A percentile compares a stretch with the other conserved stretches of the same genome.
These are phyloP conservation scores for Corylus heterophylla DNA, from an alignment of 306 rosid genomes.

Conservation along the genomic window DNA sequence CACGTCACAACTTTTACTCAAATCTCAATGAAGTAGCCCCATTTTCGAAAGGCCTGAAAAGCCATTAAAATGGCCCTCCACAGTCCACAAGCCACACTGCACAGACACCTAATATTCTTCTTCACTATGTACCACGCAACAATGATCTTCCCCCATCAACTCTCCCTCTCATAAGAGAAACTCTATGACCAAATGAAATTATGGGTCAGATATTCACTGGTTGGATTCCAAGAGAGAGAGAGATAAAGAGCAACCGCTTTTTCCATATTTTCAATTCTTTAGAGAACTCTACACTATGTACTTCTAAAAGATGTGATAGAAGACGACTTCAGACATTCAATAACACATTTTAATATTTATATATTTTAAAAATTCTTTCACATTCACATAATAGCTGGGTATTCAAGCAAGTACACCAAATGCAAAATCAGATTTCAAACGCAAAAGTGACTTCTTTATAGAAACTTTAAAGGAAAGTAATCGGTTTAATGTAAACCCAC, in stretches of 20 bases:
- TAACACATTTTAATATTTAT: background rate
- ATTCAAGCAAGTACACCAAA: slow-evolving; percentile 4
- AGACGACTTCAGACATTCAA: background rate
- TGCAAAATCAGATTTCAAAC: background rate
- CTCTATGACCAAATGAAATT: background rate
- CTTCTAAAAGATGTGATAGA: background rate
- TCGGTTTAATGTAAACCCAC: slow-evolving; percentile 47
- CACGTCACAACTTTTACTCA: background rate
- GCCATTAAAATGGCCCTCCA: background rate
- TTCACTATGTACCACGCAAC: background rate
- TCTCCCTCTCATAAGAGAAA: background rate
- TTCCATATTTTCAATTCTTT: background rate
- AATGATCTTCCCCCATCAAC: background rate
- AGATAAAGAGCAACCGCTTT: too few relatives aligned
- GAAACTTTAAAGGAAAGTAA: background rate
- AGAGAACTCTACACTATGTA: background rate
- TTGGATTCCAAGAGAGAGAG: background rate
- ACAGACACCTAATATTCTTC: background rate
- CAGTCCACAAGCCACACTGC: background rate
- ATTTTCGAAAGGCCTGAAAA: background rate
- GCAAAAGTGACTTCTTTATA: background rate
- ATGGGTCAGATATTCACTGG: background rate
- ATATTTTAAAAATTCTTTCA: background rate
- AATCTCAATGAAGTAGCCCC: background rate
- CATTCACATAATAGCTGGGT: background rate